phyloP scores from a whole-genome alignment of 2,329 filamentous ascomycete genomes.

The Colletotrichum lentis region DNA sequence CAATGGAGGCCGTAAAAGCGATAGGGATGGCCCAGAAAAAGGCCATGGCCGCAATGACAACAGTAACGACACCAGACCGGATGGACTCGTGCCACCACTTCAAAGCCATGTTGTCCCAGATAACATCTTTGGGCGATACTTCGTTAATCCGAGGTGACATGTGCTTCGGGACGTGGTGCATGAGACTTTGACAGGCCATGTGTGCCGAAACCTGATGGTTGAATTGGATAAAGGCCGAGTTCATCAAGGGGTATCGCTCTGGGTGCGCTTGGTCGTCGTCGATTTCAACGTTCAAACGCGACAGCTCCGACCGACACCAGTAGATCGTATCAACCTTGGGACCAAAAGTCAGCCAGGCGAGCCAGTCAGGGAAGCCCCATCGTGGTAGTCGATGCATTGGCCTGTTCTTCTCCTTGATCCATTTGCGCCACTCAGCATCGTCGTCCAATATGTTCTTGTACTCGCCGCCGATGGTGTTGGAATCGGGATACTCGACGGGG shows the following conservation, averaged over 20 bases:
- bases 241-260: constrained; percentile 90
- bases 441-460: constrained; percentile 61
- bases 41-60: constrained; percentile 76
- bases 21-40: constrained; percentile 92
- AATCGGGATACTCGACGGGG: constrained; percentile 66
- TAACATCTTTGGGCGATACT: constrained; percentile 88
- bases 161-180: constrained; percentile 88
- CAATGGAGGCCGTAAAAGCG: constrained; percentile 83
- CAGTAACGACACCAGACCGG: constrained; percentile 71
- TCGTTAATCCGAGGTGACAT: constrained; percentile 95
- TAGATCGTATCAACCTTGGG: constrained; percentile 97
- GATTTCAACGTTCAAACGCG: constrained; percentile 89
- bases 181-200: constrained; percentile 94
- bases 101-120: constrained; percentile 98
- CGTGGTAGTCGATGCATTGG: constrained; percentile 81
- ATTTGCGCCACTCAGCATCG: constrained; percentile 80
- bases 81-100: constrained; percentile 92
- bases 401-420: constrained; percentile 81
- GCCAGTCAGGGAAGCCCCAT: constrained; percentile 69
- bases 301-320: constrained; percentile 85
- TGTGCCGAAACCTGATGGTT: constrained; percentile 97
- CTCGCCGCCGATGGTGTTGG: constrained; percentile 64
- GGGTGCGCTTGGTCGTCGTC: constrained; percentile 86
- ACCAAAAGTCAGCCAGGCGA: constrained; percentile 79
- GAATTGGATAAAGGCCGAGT: constrained; percentile 97